Evolutionary conservation across 331 rosid genomes (phyloP).

Genomic region (Prunus yedoensis): DNA sequence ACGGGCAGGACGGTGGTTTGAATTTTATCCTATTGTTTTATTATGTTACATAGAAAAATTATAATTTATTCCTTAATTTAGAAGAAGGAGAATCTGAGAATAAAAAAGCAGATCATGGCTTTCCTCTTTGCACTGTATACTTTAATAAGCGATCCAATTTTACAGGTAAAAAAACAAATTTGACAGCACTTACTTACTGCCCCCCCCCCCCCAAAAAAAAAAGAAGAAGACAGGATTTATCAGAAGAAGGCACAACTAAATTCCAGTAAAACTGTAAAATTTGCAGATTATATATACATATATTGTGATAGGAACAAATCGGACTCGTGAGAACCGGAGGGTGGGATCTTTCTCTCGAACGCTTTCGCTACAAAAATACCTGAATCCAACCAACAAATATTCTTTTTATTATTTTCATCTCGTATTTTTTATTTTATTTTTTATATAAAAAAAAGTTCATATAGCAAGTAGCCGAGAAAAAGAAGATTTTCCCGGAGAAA

Average conservation of each 20-base stretch:
- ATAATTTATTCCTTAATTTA: not conserved
- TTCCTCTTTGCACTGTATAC: not conserved
- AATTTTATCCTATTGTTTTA: not conserved
- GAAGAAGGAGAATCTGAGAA: not conserved
- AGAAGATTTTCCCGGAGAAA: constrained; percentile 23
- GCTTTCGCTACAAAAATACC: not conserved
- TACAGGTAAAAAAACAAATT: not conserved
- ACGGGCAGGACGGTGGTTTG: not conserved
- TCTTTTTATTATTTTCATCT: not conserved
- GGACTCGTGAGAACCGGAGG: not conserved
- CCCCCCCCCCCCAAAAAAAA: not conserved
- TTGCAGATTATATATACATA: not conserved
- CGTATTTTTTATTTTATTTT: not conserved
- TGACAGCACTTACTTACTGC: not conserved
- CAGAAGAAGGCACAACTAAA: not conserved
- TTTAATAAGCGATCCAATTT: not conserved
- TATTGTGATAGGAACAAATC: not conserved
- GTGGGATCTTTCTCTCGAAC: not conserved
- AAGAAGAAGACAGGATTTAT: not conserved
- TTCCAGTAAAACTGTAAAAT: not conserved
- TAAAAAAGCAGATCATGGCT: not conserved
- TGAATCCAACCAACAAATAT: not conserved
- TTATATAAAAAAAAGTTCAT: not conserved
- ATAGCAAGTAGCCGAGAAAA: not conserved
- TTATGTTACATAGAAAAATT: not conserved